These are phyloP conservation scores for Skeletonema menzelii DNA, from an alignment of 108 stramenopile genomes.

Conservation along the genomic window DNA sequence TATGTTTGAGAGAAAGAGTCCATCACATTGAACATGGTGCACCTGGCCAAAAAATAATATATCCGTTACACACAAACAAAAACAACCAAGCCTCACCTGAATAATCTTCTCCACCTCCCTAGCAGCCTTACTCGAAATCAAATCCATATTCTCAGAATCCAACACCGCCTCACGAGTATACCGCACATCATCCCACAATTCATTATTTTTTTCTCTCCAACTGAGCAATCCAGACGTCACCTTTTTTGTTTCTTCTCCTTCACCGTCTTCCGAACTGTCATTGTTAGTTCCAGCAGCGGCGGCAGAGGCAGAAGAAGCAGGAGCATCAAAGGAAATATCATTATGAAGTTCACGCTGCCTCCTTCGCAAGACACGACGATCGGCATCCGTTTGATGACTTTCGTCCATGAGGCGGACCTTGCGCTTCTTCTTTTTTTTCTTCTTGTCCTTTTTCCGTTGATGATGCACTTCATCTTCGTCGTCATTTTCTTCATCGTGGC, in stretches of 20 bases:
- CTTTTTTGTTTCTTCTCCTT: constrained; percentile 16
- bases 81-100: constrained; percentile 64
- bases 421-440: neutral
- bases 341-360: constrained; percentile 47
- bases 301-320: constrained; percentile 10
- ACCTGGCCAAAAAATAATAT: neutral
- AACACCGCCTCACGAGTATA: constrained; percentile 86
- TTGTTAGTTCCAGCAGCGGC: constrained; percentile 13
- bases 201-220: constrained; percentile 66
- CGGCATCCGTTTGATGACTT: constrained; percentile 67
- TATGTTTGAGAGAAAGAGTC: neutral
- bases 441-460: neutral
- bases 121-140: constrained; percentile 63
- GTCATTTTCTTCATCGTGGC: neutral
- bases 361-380: constrained; percentile 67
- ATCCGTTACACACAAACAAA: constrained; percentile 44
- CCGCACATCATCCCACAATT: constrained; percentile 64
- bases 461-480: neutral
- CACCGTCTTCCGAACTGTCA: constrained; percentile 14
- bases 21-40: constrained; percentile 6
- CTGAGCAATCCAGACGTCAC: neutral
- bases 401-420: neutral
- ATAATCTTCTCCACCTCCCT: constrained; percentile 73
- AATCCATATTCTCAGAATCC: constrained; percentile 81
- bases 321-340: constrained; percentile 18